Evolutionary conservation across 805 yeast genomes (phyloP).

Genomic region (Candida manassasensis): DNA sequence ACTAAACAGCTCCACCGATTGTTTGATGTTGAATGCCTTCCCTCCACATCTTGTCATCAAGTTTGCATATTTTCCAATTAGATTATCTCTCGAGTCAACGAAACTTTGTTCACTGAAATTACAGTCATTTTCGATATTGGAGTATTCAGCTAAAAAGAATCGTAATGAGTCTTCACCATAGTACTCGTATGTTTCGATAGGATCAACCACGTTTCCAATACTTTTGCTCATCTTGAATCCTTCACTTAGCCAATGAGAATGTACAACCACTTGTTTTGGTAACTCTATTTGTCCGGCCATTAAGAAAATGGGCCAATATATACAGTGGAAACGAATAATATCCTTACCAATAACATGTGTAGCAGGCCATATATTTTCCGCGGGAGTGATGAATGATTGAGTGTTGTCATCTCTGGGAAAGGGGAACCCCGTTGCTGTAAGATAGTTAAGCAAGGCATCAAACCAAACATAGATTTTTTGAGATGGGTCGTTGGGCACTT

Average conservation of each 20-base stretch:
- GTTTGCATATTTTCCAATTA: constrained; percentile 82
- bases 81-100: constrained; percentile 49
- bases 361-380: constrained; percentile 52
- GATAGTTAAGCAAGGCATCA: constrained; percentile 84
- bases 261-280: constrained; percentile 78
- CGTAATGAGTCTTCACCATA: constrained; percentile 75
- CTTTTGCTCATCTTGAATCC: constrained; percentile 95
- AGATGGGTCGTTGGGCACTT: constrained; percentile 72
- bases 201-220: constrained; percentile 91
- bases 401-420: constrained; percentile 3
- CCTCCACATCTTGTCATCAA: constrained; percentile 72
- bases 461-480: constrained; percentile 95
- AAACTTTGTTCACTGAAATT: constrained; percentile 65
- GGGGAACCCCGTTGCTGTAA: constrained; percentile 64
- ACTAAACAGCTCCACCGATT: constrained; percentile 34
- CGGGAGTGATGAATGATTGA: constrained; percentile 10
- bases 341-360: constrained; percentile 91
- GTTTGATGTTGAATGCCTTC: constrained; percentile 52
- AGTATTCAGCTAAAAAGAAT: constrained; percentile 70
- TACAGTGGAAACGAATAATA: constrained; percentile 80
- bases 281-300: constrained; percentile 72
- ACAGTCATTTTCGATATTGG: constrained; percentile 72
- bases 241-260: constrained; percentile 88
- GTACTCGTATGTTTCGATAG: constrained; percentile 53
- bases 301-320: constrained; percentile 91